Evolutionary conservation across 129 eudicot species (phyloP), one percentile per base, ranked within the genome.

Genomic region (Arctium minus): DNA sequence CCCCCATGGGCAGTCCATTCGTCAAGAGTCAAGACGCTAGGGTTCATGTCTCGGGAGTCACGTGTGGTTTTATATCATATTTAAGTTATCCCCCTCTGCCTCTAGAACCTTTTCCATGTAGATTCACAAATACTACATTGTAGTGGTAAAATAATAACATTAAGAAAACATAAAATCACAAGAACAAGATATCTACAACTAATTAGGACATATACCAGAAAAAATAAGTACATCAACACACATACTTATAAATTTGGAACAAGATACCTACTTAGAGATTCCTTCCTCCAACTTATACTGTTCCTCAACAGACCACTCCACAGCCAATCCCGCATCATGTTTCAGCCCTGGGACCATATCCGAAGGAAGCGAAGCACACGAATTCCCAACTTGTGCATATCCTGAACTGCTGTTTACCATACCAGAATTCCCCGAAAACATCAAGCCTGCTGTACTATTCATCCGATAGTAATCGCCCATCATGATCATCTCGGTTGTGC

Each of bases 211-310:
- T 10, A 79, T 65, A 68, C 30, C 65, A 39, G 27, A 22, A 22
- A 22, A 30, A 27, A 40, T 69, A 78, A 53, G 76, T 7, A 37
- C 27, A 60, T 31, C 29, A 35, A 7, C 64, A 50, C 12, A 12
- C 72, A 79, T 64, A 56, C 13, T 60, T 27, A 71, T 37, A 77
- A 67, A 82, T 69, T 33, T 60, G 79, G 82, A 89, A 81, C 40
- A 83, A 79, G 74, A 80, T 81, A 94, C 96, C 84, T 86, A 92
- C 98, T 87, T 94, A 75, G 82, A 73, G 85, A 92, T 91, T 74
- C 97, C 98, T 88, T 94, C 94, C 76, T 94, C 93, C 89, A 94
- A 82, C 82, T 83, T 90, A 89, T 81, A 87, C 87, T 94, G 97
- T 74, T 94, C 98, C 70, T 91, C 92, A 65, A 80, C 89, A 42